Evolutionary conservation across 768 basidiomycete genomes (phyloP).

Genomic region (Boletellus sp.): DNA sequence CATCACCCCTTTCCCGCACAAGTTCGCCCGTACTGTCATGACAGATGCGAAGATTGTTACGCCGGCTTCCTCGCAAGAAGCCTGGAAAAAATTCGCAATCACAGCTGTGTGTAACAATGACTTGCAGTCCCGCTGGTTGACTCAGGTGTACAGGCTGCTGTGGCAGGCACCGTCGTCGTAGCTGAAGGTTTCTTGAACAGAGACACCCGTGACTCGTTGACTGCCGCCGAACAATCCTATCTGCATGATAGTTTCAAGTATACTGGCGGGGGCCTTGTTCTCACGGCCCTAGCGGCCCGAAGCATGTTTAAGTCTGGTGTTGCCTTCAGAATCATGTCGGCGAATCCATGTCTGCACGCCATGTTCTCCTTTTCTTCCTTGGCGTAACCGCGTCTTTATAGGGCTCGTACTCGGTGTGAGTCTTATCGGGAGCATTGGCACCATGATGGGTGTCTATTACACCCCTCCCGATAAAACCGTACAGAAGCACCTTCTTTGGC

Average conservation of each 20-base stretch:
- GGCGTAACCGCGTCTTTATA: constrained; percentile 23
- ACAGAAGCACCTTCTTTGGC: constrained; percentile 80
- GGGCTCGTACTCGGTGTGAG: constrained; percentile 82
- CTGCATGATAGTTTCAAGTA: constrained; percentile 80
- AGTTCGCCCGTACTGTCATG: constrained; percentile 43
- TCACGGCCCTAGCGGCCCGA: constrained; percentile 81
- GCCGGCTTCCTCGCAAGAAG: constrained; percentile 37
- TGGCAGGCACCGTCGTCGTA: constrained; percentile 65
- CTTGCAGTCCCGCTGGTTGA: neutral
- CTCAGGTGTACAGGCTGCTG: constrained; percentile 49
- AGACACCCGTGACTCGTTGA: constrained; percentile 69
- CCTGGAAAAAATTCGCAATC: constrained; percentile 49
- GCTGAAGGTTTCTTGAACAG: constrained; percentile 69
- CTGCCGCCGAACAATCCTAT: constrained; percentile 58
- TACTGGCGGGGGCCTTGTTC: constrained; percentile 71
- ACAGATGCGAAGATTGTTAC: constrained; percentile 43
- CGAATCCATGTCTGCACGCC: constrained; percentile 68
- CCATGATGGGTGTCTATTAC: constrained; percentile 80
- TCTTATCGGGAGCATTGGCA: constrained; percentile 73
- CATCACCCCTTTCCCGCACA: constrained; percentile 19
- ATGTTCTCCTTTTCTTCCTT: neutral
- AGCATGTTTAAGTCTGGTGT: constrained; percentile 66
- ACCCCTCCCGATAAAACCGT: constrained; percentile 74
- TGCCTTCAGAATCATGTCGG: constrained; percentile 71
- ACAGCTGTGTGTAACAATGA: constrained; percentile 43